Conservation (phyloP, 768 basidiomycete genomes). For the Kwoniella shandongensis region DNA sequence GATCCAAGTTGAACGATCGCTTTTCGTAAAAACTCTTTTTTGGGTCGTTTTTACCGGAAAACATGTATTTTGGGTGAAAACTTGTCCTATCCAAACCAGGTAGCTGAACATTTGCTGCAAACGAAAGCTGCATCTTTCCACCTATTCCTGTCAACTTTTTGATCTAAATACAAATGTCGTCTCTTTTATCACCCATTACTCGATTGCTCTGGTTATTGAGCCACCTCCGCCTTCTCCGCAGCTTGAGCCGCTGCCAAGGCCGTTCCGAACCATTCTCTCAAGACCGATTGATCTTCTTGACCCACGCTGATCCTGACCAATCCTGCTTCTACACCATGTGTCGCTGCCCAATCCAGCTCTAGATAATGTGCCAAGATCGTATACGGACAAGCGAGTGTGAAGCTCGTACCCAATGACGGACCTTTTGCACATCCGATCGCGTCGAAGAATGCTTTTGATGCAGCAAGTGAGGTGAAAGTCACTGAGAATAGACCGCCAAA, state of each 20-base stretch:
- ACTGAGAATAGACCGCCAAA: slow-evolving; percentile 86
- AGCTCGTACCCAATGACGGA: slow-evolving; percentile 81
- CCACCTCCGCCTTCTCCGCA: slow-evolving; percentile 23
- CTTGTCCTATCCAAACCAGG: too few relatives aligned
- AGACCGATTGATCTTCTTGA: slow-evolving; percentile 66
- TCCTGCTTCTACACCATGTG: slow-evolving; percentile 77
- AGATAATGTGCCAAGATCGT: slow-evolving; percentile 85
- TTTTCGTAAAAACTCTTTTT: too few relatives aligned
- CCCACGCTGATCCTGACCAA: slow-evolving; percentile 90
- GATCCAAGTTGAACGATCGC: too few relatives aligned
- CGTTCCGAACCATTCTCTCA: slow-evolving; percentile 63
- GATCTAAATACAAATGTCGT: too few relatives aligned
- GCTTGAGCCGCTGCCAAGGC: slow-evolving; percentile 76
- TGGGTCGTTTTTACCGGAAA: too few relatives aligned
- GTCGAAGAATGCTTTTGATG: slow-evolving; percentile 81
- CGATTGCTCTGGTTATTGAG: too few relatives aligned
- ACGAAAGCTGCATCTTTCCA: too few relatives aligned
- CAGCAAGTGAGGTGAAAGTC: slow-evolving; percentile 69
- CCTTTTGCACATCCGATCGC: slow-evolving; percentile 80
- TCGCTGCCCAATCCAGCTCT: slow-evolving; percentile 88
- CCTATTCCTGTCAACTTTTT: too few relatives aligned
- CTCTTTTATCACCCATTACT: too few relatives aligned
- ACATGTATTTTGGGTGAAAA: too few relatives aligned
- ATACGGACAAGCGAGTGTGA: slow-evolving; percentile 91
- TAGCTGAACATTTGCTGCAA: too few relatives aligned